Base-by-base conservation (phyloP, 1,139 yeast genomes). In the Debaryomyces coudertii region DNA sequence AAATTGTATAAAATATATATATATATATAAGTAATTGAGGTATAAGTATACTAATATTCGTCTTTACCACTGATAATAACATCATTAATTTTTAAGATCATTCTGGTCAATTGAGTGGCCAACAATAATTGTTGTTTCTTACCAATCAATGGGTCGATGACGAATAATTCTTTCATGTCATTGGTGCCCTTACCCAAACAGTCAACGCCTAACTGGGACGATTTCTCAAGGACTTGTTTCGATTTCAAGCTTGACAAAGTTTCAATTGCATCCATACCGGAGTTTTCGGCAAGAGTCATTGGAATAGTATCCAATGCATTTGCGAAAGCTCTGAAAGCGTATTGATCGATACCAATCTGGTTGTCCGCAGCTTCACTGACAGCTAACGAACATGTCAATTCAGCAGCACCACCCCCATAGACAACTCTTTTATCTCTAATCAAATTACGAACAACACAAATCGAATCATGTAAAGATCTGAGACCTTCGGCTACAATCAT, bases 401-500 rank as follows among this genome's bases (percentile, higher is more conserved):
- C 99, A 22, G 98, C 95, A 16, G 99, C 97, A 57, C 99, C 99
- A 56, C 99, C 99, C 53, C 99, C 99, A 62, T 95, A 95, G 12
- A 95, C 98, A 41, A 95, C 90, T 68, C 97, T 81, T 64, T 84
- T 86, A 65, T 95, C 98, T 62, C 87, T 84, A 46, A 95, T 86
- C 63, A 95, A 80, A 71, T 95, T 95, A 73, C 99, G 88, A 28
- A 95, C 99, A 44, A 95, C 99, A 73, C 99, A 93, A 49, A 95
- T 74, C 5, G 99, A 90, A 65, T 95, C 99, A 63, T 93, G 99
- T 50, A 95, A 77, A 1, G 99, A 98, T 68, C 99, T 84, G 56
- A 89, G 83, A 47, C 97, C 96, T 72, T 95, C 99, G 57, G 93
- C 98, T 25, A 89, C 92, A 62, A 95, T 90, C 99, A 95, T 95